A percentile compares a stretch with the other conserved stretches of the same genome.
These are phyloP conservation scores for Chaetomium strumarium DNA, from an alignment of 2,329 filamentous ascomycete species.

Conservation along the genomic window DNA sequence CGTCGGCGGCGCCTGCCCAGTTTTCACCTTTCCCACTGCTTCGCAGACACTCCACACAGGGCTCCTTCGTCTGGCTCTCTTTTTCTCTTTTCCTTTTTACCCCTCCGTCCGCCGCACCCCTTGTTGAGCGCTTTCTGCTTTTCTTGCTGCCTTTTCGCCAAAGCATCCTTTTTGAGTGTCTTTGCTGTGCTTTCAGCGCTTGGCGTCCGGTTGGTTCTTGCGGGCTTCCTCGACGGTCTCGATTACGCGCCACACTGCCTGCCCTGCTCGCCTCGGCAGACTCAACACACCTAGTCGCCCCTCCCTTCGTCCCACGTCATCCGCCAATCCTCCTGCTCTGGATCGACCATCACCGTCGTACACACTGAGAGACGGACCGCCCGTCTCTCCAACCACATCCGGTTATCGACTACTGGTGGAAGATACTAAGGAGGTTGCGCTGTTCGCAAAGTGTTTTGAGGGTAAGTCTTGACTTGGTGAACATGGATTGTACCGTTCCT, in stretches of 20 bases:
- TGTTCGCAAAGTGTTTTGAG: not conserved
- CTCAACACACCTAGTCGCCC: not conserved
- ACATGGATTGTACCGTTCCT: not conserved
- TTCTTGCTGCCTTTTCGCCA: constrained; percentile 32
- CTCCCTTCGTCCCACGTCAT: not conserved
- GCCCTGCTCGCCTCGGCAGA: not conserved
- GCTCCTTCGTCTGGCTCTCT: constrained; percentile 29
- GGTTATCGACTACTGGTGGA: too few species aligned
- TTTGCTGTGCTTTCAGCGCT: constrained; percentile 30
- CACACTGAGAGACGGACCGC: not conserved
- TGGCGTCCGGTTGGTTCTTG: constrained; percentile 20
- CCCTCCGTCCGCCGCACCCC: constrained; percentile 25
- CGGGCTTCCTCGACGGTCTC: constrained; percentile 8
- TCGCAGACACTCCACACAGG: constrained; percentile 21
- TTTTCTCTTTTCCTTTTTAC: constrained; percentile 29
- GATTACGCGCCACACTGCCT: not conserved
- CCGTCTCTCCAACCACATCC: not conserved
- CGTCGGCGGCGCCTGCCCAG: constrained; percentile 25
- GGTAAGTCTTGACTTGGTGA: not conserved
- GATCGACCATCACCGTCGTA: not conserved
- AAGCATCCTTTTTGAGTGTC: constrained; percentile 32
- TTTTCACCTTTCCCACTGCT: constrained; percentile 30
- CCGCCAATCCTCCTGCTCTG: not conserved
- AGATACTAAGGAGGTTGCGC: too few species aligned
- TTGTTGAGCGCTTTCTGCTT: constrained; percentile 11